These are phyloP conservation scores for Podila epicladia DNA, from an alignment of 192 early-diverging fungal species.

Conservation along the genomic window DNA sequence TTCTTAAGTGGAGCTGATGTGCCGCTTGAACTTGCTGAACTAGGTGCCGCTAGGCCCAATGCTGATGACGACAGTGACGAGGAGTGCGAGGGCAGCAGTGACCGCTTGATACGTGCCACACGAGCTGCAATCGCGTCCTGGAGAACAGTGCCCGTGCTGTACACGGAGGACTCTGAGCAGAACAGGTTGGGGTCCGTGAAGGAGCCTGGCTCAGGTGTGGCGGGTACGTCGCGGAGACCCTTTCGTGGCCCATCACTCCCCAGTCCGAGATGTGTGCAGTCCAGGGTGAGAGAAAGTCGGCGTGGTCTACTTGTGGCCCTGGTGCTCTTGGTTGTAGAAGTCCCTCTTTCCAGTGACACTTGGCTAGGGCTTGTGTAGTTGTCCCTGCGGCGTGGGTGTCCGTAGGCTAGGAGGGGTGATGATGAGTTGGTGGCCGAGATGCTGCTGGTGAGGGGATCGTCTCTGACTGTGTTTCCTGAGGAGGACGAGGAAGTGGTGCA, in stretches of 20 bases:
- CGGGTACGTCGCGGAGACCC: conserved; percentile 22
- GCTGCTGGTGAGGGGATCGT: background rate
- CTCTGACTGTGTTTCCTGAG: background rate
- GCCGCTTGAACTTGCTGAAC: background rate
- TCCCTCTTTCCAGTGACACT: conserved; percentile 13
- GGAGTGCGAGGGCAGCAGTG: conserved; percentile 10
- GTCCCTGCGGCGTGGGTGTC: conserved; percentile 31
- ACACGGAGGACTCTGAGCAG: background rate
- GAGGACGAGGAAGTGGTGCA: background rate
- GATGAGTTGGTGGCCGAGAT: conserved; percentile 4
- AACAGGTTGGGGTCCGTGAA: conserved; percentile 16
- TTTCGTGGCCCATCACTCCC: conserved; percentile 26
- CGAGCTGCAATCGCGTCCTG: conserved; percentile 39
- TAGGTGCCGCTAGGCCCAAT: background rate
- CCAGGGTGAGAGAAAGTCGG: conserved; percentile 31
- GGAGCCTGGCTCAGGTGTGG: background rate
- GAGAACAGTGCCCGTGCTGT: conserved; percentile 17
- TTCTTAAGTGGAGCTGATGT: conserved; percentile 11
- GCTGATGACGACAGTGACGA: background rate
- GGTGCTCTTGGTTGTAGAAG: conserved; percentile 4
- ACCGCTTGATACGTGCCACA: conserved; percentile 34
- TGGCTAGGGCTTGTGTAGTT: conserved; percentile 38
- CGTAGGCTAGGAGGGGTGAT: conserved; percentile 2
- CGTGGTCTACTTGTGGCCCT: conserved; percentile 3
- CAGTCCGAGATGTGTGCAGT: conserved; percentile 44